Evolutionary conservation across 768 basidiomycete genomes (phyloP), one percentile per base, ranked within the genome.

Genomic region (Amanita brunnescens): DNA sequence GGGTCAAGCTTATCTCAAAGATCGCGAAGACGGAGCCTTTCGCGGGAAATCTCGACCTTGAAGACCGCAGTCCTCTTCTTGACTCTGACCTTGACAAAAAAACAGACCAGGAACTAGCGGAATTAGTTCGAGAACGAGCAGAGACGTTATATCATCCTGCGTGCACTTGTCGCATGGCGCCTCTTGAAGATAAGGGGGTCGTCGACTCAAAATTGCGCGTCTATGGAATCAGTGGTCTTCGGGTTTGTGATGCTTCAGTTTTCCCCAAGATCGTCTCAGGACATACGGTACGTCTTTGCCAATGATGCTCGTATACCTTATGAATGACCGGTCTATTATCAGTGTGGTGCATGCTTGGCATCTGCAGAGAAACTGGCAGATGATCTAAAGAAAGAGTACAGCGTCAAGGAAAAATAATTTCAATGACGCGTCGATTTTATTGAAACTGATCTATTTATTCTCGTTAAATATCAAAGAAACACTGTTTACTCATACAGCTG

Each of bases 141-240:
- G 71, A 75, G 55, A 77, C 74, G 1, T 56, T 74, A 29, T 76
- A 75, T 51, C 75, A 77, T 55, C 74, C 74, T 0, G 53, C 69
- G 9, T 64, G 70, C 49, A 73, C 73, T 8, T 75, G 73, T 49
- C 65, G 72, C 20, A 77, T 75, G 73, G 73, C 73, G 10, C 68
- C 70, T 14, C 55, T 58, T 8, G 62, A 62, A 16, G 63, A 69
- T 23, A 61, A 65, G 5, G 74, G 75, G 5, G 74, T 75, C n/a
- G 73, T 77, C 5, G 70, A 75, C 55, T 63, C 67, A 4, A 62
- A 67, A 37, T 59, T 75, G 34, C 64, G 70, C 1, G 74, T 77
- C 9, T 71, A 75, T 56, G 75, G 72, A 1, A 60, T 77, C 30
- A 58, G 65, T 20, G 71, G 69, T 2, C 55, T 75, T 56, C 62